Percentiles rank a stretch among this genome's conserved stretches.
Evolutionary conservation across 2,329 filamentous ascomycete species (phyloP).

Genomic region (Xylaria digitata): DNA sequence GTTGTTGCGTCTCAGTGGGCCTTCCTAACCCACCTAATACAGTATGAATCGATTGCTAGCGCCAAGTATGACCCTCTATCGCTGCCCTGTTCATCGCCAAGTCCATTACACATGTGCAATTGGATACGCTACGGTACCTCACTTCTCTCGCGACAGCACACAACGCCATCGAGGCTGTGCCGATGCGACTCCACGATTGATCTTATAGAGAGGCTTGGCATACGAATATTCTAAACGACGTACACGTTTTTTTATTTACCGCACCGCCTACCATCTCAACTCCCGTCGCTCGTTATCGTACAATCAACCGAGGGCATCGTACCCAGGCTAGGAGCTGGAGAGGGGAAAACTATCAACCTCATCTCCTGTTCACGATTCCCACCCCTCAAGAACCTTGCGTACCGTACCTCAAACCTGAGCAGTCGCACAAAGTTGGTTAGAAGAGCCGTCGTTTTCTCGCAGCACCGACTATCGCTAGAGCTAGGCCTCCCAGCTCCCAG

Average conservation of each 20-base stretch:
- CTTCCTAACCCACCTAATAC: neutral
- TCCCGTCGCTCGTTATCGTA: slow-evolving; percentile 33
- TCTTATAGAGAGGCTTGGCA: neutral
- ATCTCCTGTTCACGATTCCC: neutral
- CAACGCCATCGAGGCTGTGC: slow-evolving; percentile 8
- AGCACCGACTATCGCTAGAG: neutral
- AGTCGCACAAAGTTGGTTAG: slow-evolving; percentile 4
- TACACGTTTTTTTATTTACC: neutral
- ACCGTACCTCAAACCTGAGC: neutral
- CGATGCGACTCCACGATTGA: slow-evolving; percentile 19
- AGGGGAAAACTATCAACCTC: slow-evolving; percentile 5
- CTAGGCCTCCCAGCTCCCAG: slow-evolving; percentile 7
- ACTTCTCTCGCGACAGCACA: slow-evolving; percentile 18
- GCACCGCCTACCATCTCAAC: neutral
- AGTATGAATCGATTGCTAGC: neutral
- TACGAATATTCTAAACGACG: neutral
- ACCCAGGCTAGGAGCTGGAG: slow-evolving; percentile 19
- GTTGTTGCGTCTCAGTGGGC: slow-evolving; percentile 13
- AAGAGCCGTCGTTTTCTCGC: neutral
- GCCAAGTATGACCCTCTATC: neutral
- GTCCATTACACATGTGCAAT: slow-evolving; percentile 20
- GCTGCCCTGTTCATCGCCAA: slow-evolving; percentile 24
- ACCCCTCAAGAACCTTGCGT: neutral
- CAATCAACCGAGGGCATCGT: slow-evolving; percentile 11
- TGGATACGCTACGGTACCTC: neutral